Conservation (phyloP, 495 filamentous ascomycete genomes). For the Daldinia bambusicola region DNA sequence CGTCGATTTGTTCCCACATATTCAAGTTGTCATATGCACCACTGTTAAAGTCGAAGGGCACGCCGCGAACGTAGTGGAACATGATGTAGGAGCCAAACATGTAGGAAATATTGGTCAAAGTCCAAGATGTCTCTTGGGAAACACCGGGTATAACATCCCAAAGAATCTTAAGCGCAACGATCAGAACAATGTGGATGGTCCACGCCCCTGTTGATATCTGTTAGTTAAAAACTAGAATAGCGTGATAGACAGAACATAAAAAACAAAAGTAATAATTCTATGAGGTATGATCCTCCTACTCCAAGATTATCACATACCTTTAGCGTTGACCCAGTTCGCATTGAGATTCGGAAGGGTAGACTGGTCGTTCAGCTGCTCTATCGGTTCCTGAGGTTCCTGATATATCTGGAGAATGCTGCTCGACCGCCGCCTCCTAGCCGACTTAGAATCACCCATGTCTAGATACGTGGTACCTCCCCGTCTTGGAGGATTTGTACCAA, state of each 20-base stretch:
- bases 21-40: slow-evolving; percentile 99
- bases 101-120: slow-evolving; percentile 97
- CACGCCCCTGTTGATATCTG: slow-evolving; percentile 76
- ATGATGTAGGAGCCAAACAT: slow-evolving; percentile 99
- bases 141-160: slow-evolving; percentile 95
- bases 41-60: slow-evolving; percentile 99
- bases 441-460: slow-evolving; percentile 62
- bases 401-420: slow-evolving; percentile 91
- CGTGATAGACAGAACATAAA: neutral
- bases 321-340: slow-evolving; percentile 98
- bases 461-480: slow-evolving; percentile 54
- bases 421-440: slow-evolving; percentile 80
- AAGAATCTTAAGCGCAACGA: slow-evolving; percentile 88
- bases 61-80: slow-evolving; percentile 98
- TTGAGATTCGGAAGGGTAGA: slow-evolving; percentile 93
- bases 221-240: slow-evolving; percentile 13
- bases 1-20: slow-evolving; percentile 99
- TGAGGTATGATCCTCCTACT: neutral
- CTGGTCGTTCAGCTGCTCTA: slow-evolving; percentile 97
- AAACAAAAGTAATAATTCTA: neutral
- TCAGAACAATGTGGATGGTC: slow-evolving; percentile 95
- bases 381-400: slow-evolving; percentile 90
- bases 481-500: slow-evolving; percentile 72
- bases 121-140: slow-evolving; percentile 98
- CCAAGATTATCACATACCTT: slow-evolving; percentile 70